Evolutionary conservation across 148 eudicot species (phyloP), one percentile per base, ranked within the genome.

Genomic region (Rhododendron vialii): DNA sequence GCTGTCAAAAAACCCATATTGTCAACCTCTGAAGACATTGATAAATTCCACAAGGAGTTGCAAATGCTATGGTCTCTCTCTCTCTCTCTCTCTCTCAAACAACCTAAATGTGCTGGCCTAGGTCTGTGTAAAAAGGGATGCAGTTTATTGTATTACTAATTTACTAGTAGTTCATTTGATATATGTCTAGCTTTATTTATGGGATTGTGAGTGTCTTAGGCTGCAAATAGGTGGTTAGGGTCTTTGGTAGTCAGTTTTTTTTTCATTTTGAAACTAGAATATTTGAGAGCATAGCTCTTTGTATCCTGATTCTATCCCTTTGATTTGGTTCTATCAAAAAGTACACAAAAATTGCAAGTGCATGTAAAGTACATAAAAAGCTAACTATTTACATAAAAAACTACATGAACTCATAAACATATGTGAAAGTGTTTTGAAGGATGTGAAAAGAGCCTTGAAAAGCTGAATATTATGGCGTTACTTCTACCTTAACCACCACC

Each of bases 1-100:
- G 98, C 99, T 53, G 93, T 92, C 18, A 97, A 94, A 87, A 97
- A 95, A 75, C 98, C 98, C 30, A 87, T 95, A 53, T 92, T 97
- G 90, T 94, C 95, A 38, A 97, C 99, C 83, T 94, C 99, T 55
- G 93, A 93, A 51, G 96, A 95, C 85, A 89, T 97, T 50, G 95
- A 97, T 88, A 92, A 87, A 82, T 95, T 93, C 86, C 98, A 97
- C 87, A 97, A 90, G 84, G 92, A 97, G 90, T 87, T 97, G 91
- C 98, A 97, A 83, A 82, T 97, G 14, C 89, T 97, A 81, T 93
- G 99, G 99, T 95, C 38, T 50, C 28, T 75, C 7, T 41, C 61
- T 47, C 53, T 79, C 55, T 7, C 48, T 9, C 48, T 47, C 48
- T 9, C 48, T 0, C 51, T 3, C 1, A 61, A 26, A n/a, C 3